Evolutionary conservation across 228 moss, liverwort and hornwort genomes (phyloP), one percentile per base, ranked within the genome.

Genomic region (Sphagnum magellanicum): DNA sequence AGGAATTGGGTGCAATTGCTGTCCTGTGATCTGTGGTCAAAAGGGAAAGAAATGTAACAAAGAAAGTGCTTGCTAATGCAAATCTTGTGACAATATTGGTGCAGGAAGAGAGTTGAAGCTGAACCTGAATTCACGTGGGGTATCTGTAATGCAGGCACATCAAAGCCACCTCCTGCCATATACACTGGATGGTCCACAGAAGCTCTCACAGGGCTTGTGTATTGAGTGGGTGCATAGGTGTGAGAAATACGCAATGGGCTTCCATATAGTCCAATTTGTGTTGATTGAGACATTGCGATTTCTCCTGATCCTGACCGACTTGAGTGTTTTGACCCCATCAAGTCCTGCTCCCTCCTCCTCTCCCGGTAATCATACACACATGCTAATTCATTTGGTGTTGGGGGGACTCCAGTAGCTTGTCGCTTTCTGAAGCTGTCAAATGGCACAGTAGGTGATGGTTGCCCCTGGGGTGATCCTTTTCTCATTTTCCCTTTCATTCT

Each of bases 281-380:
- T 64, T 16, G 81, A 64, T 65, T 78, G 69, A 51, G 63, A 73
- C 60, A 60, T 74, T n/a, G 61, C n/a, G 49, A 63, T 50, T 72
- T 76, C 70, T 50, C 78, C 81, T 8, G 60, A 47, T 64, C 64
- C 50, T 16, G 55, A 57, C 55, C 52, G 51, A 52, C 68, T 68
- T 63, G 55, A 51, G 67, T 50, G 51, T 52, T 67, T 67, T 7
- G 68, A 50, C 1, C 64, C 47, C 9, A 68, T 66, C 53, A 73
- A 84, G 64, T 73, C 76, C 12, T 78, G 76, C 16, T 81, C 79
- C 16, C 70, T 74, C 67, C 85, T 72, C 70, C 68, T 81, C 60
- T 85, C 81, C 12, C 79, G 76, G 49, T 79, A 85, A 63, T 76
- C 51, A 63, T 78, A 84, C 59, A 81, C 75, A 68, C 81, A 78